Evolutionary conservation across 2,329 filamentous ascomycete genomes (phyloP).

Genomic region (Lasiodiplodia sp.): DNA sequence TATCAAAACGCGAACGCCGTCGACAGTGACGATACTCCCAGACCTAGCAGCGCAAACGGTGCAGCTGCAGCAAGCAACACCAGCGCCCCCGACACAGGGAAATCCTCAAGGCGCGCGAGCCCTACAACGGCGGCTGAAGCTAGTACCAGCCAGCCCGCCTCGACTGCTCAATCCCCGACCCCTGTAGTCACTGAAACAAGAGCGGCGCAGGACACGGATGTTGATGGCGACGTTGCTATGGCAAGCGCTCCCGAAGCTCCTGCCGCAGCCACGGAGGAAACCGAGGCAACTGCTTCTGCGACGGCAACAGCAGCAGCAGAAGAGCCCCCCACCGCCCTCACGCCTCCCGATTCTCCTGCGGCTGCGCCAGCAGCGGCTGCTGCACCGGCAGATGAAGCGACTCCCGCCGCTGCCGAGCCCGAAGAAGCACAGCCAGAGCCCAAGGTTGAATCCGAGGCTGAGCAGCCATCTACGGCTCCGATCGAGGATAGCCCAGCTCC

Average conservation of each 20-base stretch:
- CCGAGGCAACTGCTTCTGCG: not conserved
- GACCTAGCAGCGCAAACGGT: constrained; percentile 33
- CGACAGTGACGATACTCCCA: constrained; percentile 39
- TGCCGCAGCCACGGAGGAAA: not conserved
- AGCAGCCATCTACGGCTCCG: constrained; percentile 11
- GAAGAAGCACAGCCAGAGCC: not conserved
- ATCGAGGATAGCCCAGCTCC: not conserved
- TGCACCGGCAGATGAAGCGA: not conserved
- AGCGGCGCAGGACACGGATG: constrained; percentile 11
- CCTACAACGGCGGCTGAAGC: constrained; percentile 20
- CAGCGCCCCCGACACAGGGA: constrained; percentile 40
- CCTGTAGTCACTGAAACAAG: not conserved
- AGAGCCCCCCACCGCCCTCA: constrained; percentile 18
- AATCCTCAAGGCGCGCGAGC: constrained; percentile 37
- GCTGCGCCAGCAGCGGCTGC: not conserved
- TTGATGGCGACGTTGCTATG: constrained; percentile 34
- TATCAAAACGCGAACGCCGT: constrained; percentile 62
- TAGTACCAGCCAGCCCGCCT: constrained; percentile 6
- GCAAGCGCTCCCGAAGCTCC: constrained; percentile 31
- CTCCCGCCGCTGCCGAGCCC: constrained; percentile 8
- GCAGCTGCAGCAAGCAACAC: constrained; percentile 40
- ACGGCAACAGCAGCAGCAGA: constrained; percentile 2
- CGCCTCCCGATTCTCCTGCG: constrained; percentile 28
- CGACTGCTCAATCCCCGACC: constrained; percentile 11
- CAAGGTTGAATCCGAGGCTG: not conserved